phyloP scores from a whole-genome alignment of 202 grass and related monocot genomes.

The Panicum virgatum region DNA sequence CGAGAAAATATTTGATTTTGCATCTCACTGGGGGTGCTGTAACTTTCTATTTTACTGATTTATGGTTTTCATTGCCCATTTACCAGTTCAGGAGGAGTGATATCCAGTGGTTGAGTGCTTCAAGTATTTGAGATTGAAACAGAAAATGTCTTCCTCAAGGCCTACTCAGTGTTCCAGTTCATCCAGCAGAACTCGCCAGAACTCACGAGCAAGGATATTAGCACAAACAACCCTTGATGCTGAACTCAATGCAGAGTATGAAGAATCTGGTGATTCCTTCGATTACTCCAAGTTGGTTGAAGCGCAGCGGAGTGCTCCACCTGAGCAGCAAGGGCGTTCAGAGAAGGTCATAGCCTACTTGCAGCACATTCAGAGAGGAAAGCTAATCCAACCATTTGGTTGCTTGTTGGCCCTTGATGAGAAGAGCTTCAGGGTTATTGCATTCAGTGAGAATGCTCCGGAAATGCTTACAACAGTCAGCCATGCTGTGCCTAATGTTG shows the following conservation, averaged over 20 bases:
- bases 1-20: background rate
- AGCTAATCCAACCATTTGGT: slow-evolving; percentile 79
- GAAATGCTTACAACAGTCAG: slow-evolving; percentile 84
- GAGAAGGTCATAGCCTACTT: slow-evolving; percentile 89
- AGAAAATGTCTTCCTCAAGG: slow-evolving; percentile 72
- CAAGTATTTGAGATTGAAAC: background rate
- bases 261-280: slow-evolving; percentile 76
- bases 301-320: slow-evolving; percentile 22
- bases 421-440: slow-evolving; percentile 73
- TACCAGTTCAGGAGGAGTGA: slow-evolving; percentile 26
- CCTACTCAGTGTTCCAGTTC: slow-evolving; percentile 50
- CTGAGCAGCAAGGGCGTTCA: slow-evolving; percentile 31
- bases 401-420: slow-evolving; percentile 91
- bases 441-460: slow-evolving; percentile 75
- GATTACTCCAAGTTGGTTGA: slow-evolving; percentile 82
- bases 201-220: slow-evolving; percentile 66
- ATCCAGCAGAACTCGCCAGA: slow-evolving; percentile 56
- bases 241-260: slow-evolving; percentile 79
- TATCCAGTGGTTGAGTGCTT: slow-evolving; percentile 13
- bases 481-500: slow-evolving; percentile 72
- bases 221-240: slow-evolving; percentile 90
- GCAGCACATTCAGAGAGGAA: slow-evolving; percentile 84
- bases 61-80: slow-evolving; percentile 5
- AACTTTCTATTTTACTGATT: slow-evolving; percentile 36
- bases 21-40: background rate